These are phyloP conservation scores for Cinnamomum chago DNA, from an alignment of 164 flowering plant species.

Conservation along the genomic window DNA sequence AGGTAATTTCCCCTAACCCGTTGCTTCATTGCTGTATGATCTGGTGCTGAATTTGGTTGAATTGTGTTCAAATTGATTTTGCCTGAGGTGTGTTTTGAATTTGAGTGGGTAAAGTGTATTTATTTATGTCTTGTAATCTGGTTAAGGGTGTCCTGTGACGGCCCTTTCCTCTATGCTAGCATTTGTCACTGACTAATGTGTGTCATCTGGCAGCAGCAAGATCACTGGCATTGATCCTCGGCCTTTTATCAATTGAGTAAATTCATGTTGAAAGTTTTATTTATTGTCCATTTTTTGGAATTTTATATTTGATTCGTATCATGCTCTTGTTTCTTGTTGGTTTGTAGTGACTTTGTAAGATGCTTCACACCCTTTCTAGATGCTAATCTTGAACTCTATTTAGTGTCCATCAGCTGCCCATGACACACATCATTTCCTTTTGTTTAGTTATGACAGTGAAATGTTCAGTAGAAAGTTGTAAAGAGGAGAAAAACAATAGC, in stretches of 20 bases:
- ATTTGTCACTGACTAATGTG: background rate
- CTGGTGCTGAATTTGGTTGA: no score
- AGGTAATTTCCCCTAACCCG: background rate
- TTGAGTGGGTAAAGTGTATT: background rate
- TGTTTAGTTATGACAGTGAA: no score
- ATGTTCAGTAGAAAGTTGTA: no score
- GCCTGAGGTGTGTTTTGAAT: background rate
- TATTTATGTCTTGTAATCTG: background rate
- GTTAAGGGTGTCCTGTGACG: background rate
- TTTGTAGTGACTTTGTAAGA: background rate
- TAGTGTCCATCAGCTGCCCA: background rate
- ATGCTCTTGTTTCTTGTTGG: background rate
- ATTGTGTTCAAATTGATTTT: background rate
- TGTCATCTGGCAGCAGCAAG: background rate
- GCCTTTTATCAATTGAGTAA: no score
- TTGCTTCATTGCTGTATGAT: background rate
- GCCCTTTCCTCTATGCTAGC: background rate
- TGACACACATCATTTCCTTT: background rate
- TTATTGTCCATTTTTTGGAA: background rate
- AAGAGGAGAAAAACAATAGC: no score
- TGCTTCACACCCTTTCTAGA: background rate
- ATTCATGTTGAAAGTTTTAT: no score
- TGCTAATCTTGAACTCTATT: background rate
- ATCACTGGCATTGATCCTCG: no score
- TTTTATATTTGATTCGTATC: background rate